Conservation (phyloP, 768 basidiomycete species). For the Vararia minispora region DNA sequence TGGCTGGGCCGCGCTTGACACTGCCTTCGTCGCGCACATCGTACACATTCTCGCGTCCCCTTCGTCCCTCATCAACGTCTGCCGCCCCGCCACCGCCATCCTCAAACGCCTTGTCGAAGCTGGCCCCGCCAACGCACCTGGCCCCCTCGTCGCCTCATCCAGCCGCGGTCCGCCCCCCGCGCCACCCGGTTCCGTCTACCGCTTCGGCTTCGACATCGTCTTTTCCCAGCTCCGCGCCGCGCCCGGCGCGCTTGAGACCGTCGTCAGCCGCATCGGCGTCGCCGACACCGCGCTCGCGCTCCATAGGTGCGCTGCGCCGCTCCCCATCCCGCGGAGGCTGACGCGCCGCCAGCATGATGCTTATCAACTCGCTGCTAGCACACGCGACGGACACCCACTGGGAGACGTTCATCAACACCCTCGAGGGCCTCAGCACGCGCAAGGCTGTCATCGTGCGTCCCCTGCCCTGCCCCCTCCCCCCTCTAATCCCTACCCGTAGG, state of each 20-base stretch:
- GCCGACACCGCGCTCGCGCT: slow-evolving; percentile 80
- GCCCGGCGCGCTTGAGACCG: slow-evolving; percentile 60
- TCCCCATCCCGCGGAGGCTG: neutral
- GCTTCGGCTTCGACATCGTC: slow-evolving; percentile 75
- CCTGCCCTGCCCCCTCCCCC: slow-evolving; percentile 4
- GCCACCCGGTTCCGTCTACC: slow-evolving; percentile 64
- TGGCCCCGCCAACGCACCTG: slow-evolving; percentile 59
- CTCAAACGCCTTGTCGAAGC: slow-evolving; percentile 85
- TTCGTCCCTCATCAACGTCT: slow-evolving; percentile 76
- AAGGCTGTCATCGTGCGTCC: slow-evolving; percentile 70
- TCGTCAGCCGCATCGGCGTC: slow-evolving; percentile 69
- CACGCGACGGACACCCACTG: slow-evolving; percentile 71
- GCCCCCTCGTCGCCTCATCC: slow-evolving; percentile 44
- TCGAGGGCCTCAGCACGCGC: slow-evolving; percentile 68
- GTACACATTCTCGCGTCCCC: slow-evolving; percentile 71
- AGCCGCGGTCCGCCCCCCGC: slow-evolving; percentile 41
- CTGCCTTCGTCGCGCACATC: slow-evolving; percentile 63
- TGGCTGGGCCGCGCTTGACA: slow-evolving; percentile 68
- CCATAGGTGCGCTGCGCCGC: slow-evolving; percentile 43
- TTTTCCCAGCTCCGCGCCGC: slow-evolving; percentile 76
- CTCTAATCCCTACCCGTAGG: slow-evolving; percentile 28
- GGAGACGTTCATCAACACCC: slow-evolving; percentile 66
- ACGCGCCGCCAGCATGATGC: slow-evolving; percentile 53
- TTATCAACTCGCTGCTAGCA: slow-evolving; percentile 77
- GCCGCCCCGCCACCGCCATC: slow-evolving; percentile 84